Evolutionary conservation across 1,284 basidiomycete species (phyloP), one percentile per base, ranked within the genome.

Genomic region (Gomphus sp.): DNA sequence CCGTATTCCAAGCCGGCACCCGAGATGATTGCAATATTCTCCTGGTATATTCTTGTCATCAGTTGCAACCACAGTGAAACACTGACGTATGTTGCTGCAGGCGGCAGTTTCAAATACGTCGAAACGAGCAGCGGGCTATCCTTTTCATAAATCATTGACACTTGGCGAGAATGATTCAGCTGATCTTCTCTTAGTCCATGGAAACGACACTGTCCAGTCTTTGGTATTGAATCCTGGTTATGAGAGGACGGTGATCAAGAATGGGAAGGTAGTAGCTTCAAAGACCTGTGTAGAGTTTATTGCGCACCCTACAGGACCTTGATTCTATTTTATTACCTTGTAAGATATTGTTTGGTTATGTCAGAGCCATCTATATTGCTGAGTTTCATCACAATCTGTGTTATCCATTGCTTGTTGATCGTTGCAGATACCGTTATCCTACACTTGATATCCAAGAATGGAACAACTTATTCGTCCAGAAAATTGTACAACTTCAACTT

Each of bases 171-270:
- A 76, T 33, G 74, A 76, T 62, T 69, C 69, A 16, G 80, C 83
- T 7, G 79, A 85, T 69, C 81, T 85, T 59, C 77, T 84, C n/a
- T 70, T 85, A 56, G 71, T 85, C 56, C 81, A 81, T 63, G 75
- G 73, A 34, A 75, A 75, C 61, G 64, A 66, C 41, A 69, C 71
- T n/a, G 65, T 80, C 51, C 76, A 76, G 62, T 72, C 73, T 55
- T 78, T 74, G 7, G 76, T 76, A 7, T 73, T 83, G 34, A 74
- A 74, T 62, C 82, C 82, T 31, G 68, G 71, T 56, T 80, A 69
- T 56, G 67, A 69, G 52, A 69, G 75, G 49, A 76, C 71, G n/a
- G 75, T 73, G 36, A 62, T 73, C 45, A 64, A 64, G 39, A 44
- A 52, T 39, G 67, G 69, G 39, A 66, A 52, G 47, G 61, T 66